Evolutionary conservation across 768 basidiomycete genomes (phyloP).

Genomic region (Harrya chromipes): DNA sequence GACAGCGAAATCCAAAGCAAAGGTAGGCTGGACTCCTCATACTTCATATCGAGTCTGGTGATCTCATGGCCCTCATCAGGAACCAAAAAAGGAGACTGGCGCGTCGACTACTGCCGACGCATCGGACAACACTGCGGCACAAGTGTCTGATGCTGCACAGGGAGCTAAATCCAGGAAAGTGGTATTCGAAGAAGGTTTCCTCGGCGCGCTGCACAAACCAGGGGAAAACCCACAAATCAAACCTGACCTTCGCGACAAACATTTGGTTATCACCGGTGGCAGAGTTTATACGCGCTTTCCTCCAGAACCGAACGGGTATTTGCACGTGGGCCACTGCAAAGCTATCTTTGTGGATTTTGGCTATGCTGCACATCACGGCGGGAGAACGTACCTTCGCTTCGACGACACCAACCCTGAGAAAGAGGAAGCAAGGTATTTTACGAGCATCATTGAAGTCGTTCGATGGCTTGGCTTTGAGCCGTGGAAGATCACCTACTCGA

Average conservation of each 20-base stretch:
- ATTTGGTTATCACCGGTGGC: slow-evolving; percentile 77
- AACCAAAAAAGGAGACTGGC: slow-evolving; percentile 45
- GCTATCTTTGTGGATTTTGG: slow-evolving; percentile 98
- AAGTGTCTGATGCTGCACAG: slow-evolving; percentile 35
- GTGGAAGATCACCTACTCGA: slow-evolving; percentile 98
- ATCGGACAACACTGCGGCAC: slow-evolving; percentile 21
- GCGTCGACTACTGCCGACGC: slow-evolving; percentile 8
- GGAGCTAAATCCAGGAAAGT: slow-evolving; percentile 44
- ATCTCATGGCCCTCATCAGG: slow-evolving; percentile 29
- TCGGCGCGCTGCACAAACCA: slow-evolving; percentile 87
- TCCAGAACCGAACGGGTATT: slow-evolving; percentile 96
- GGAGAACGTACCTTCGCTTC: slow-evolving; percentile 90
- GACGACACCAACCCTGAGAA: slow-evolving; percentile 99
- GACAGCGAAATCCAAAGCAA: slow-evolving; percentile 59
- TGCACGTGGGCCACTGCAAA: slow-evolving; percentile 97
- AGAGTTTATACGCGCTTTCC: slow-evolving; percentile 95
- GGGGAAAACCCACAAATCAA: slow-evolving; percentile 90
- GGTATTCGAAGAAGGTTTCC: slow-evolving; percentile 93
- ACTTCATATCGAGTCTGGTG: neutral
- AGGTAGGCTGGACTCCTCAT: slow-evolving; percentile 40
- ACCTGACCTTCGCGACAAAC: slow-evolving; percentile 72
- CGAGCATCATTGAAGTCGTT: slow-evolving; percentile 92
- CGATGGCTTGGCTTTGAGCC: slow-evolving; percentile 98
- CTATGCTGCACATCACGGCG: slow-evolving; percentile 93
- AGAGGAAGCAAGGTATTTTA: slow-evolving; percentile 94